Base-by-base conservation (phyloP, 345 rosid genomes). In the Aethionema arabicum region DNA sequence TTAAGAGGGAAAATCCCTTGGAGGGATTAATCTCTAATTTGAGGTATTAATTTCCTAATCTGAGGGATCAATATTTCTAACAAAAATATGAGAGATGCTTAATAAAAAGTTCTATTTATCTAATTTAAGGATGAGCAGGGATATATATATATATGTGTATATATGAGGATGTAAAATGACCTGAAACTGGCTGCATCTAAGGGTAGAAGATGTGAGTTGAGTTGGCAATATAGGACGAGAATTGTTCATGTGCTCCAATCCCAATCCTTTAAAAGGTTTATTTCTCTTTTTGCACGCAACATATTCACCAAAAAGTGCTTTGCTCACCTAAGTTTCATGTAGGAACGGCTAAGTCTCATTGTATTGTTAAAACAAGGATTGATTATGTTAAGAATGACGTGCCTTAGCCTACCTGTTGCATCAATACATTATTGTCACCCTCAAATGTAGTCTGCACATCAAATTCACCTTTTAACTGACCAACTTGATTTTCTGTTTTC, bases 391-490 rank as follows among this genome's bases (percentile, higher is more conserved):
- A 49, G 12, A 5, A 27, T 5, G n/a, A 0, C 32, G 47, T 30
- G 38, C 4, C 61, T 61, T 39, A 39, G 31, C 46, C 44, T 80
- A 87, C 99, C 96, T 93, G 99, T 71, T 89, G 96, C 97, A 93
- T 87, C 56, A 89, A 63, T 15, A 93, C 86, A 65, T 87, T 83
- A 64, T 93, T 93, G 79, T 93, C 97, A 53, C 97, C 97, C 72
- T 93, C 99, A 68, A 93, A 87, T 21, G 99, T 93, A 55, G 86
- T 76, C 66, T 89, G 99, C 55, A 89, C 96, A 68, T 93, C 97
- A 66, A 40, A 83, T 80, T 93, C 99, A 70, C 85, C 76, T 81
- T 82, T 93, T 72, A 87, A 51, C 43, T 85, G 90, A 65, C 99
- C 99, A 52, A 93, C 76, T 53, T 66, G 85, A 74, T 89, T 93